Evolutionary conservation across 257 asterid species (phyloP).

Genomic region (Solanum chmielewskii): DNA sequence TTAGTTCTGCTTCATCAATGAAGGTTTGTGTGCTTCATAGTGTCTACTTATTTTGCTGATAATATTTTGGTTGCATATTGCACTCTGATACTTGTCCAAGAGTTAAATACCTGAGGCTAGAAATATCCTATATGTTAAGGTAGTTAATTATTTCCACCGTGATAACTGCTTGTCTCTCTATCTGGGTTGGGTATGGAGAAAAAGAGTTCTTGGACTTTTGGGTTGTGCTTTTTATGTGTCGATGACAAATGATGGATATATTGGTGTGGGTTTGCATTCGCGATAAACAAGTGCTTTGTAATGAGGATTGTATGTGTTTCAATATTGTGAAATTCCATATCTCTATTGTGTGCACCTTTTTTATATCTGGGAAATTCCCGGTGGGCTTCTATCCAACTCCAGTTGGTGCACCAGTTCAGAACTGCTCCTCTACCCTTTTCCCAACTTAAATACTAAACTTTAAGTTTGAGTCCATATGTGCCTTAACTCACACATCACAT

Average conservation of each 20-base stretch:
- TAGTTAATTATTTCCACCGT: background rate
- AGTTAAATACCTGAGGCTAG: background rate
- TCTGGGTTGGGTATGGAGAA: background rate
- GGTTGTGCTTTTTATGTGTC: background rate
- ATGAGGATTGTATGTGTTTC: background rate
- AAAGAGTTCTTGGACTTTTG: background rate
- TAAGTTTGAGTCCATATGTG: background rate
- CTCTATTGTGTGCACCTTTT: background rate
- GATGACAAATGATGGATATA: background rate
- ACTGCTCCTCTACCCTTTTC: background rate
- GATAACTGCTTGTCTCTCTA: background rate
- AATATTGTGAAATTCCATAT: background rate
- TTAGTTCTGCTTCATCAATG: constrained; percentile 32
- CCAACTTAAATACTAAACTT: background rate
- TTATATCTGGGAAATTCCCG: background rate
- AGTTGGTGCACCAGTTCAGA: background rate
- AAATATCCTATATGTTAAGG: background rate
- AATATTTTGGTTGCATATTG: background rate
- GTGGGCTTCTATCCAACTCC: background rate
- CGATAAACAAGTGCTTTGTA: background rate
- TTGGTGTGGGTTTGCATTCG: background rate
- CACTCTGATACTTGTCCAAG: background rate
- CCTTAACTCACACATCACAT: background rate
- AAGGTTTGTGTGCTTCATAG: constrained; percentile 38
- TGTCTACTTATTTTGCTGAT: background rate